These are phyloP conservation scores for Trichoderma gracile DNA, from an alignment of 2,329 filamentous ascomycete species.

Conservation along the genomic window DNA sequence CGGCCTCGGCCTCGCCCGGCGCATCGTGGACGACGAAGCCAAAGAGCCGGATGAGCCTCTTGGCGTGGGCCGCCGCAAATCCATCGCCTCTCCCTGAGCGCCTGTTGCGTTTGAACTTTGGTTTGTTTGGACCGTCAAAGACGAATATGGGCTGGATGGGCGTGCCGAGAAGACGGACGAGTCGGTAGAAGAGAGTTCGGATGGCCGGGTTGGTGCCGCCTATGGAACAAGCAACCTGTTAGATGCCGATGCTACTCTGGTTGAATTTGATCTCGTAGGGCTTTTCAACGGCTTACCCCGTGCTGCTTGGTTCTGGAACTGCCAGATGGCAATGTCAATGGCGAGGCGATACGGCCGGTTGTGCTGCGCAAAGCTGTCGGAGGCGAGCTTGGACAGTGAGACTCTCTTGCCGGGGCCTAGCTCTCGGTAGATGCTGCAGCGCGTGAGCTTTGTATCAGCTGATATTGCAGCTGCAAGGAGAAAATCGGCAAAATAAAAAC, in stretches of 20 bases:
- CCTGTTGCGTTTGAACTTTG: conserved; percentile 86
- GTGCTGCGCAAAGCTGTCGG: conserved; percentile 70
- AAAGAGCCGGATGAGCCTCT: conserved; percentile 80
- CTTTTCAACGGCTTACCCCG: conserved; percentile 51
- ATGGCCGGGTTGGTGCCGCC: conserved; percentile 88
- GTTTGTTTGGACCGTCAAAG: conserved; percentile 84
- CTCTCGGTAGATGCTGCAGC: conserved; percentile 78
- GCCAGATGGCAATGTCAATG: conserved; percentile 95
- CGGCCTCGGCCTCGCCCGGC: conserved; percentile 92
- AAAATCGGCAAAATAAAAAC: fast-evolving
- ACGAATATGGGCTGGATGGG: conserved; percentile 88
- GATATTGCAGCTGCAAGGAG: too few relatives aligned
- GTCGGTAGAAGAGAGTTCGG: conserved; percentile 88
- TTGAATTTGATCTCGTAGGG: too few relatives aligned
- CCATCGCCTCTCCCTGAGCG: conserved; percentile 64
- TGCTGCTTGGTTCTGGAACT: conserved; percentile 87
- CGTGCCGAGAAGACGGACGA: conserved; percentile 72
- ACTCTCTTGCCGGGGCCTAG: conserved; percentile 79
- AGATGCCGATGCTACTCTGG: conserved; percentile 15
- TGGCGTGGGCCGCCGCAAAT: conserved; percentile 73
- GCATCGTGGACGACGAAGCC: conserved; percentile 83
- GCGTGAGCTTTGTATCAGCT: conserved; percentile 20
- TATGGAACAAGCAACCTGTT: conserved; percentile 33
- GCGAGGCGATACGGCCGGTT: conserved; percentile 79
- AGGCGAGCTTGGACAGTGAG: conserved; percentile 78